These are phyloP conservation scores for Umbelopsis isabellina DNA, from an alignment of 192 early-diverging fungal species.

Conservation along the genomic window DNA sequence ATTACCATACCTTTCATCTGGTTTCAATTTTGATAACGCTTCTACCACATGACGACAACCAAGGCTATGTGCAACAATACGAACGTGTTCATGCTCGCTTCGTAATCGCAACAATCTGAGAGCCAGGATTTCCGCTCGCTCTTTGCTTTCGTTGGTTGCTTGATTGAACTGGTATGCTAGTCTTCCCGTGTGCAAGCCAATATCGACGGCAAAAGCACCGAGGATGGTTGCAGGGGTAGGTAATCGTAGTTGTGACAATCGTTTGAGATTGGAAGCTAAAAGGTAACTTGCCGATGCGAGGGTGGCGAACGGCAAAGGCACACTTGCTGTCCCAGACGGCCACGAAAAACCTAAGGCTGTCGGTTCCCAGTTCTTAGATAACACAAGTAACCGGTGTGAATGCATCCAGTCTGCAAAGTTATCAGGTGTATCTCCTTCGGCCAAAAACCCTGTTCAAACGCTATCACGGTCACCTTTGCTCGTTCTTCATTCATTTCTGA, in stretches of 20 bases:
- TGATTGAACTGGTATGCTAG: conserved; percentile 33
- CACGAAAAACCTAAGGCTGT: conserved; percentile 41
- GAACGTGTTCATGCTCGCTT: conserved; percentile 28
- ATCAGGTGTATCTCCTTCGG: conserved; percentile 37
- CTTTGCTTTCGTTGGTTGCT: conserved; percentile 32
- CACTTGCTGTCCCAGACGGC: conserved; percentile 34
- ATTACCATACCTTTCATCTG: conserved; percentile 23
- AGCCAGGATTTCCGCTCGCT: conserved; percentile 38
- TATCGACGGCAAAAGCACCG: conserved; percentile 32
- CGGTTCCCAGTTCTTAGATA: conserved; percentile 31
- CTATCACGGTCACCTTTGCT: not conserved
- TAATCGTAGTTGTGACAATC: conserved; percentile 24
- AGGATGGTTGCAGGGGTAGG: conserved; percentile 32
- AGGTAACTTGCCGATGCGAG: conserved; percentile 32
- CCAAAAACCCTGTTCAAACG: conserved; percentile 30
- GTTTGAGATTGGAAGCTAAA: conserved; percentile 8
- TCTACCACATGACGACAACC: conserved; percentile 44
- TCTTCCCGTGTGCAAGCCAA: conserved; percentile 31
- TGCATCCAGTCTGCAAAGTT: conserved; percentile 45
- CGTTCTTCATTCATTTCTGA: not conserved
- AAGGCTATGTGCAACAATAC: conserved; percentile 40
- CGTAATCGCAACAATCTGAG: conserved; percentile 30
- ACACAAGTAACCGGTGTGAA: conserved; percentile 34
- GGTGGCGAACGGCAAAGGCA: conserved; percentile 36
- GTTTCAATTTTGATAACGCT: conserved; percentile 28